Evolutionary conservation across 208 protist species (phyloP).

Genomic region (Phytomonas sp.): DNA sequence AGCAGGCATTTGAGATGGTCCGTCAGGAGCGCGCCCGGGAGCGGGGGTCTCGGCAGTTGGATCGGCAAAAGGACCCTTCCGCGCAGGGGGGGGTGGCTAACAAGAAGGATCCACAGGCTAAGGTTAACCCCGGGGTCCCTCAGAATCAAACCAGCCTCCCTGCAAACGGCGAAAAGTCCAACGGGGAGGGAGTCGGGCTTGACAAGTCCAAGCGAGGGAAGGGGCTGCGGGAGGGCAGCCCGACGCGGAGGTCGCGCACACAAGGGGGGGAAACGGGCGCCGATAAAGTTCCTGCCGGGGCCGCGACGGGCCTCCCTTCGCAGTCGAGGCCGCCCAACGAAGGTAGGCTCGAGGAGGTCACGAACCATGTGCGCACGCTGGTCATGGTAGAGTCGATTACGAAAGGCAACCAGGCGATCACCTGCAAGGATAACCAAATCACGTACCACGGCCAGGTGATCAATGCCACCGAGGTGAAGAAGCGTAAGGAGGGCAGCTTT

Average conservation of each 20-base stretch:
- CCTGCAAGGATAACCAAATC: constrained; percentile 20
- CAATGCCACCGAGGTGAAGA: constrained; percentile 45
- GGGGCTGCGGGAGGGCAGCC: constrained; percentile 36
- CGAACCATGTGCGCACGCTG: constrained; percentile 52
- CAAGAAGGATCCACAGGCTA: constrained; percentile 21
- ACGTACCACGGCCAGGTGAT: constrained; percentile 25
- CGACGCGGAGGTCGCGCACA: constrained; percentile 16
- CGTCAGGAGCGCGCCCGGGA: constrained; percentile 17
- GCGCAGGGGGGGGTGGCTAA: constrained; percentile 24
- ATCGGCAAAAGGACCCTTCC: constrained; percentile 22
- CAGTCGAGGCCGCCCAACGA: background rate
- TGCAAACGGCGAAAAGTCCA: constrained; percentile 21
- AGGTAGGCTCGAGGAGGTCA: constrained; percentile 2
- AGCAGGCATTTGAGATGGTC: background rate
- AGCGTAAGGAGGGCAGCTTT: constrained; percentile 36
- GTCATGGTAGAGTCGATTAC: constrained; percentile 49
- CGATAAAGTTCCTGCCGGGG: background rate
- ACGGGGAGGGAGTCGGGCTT: constrained; percentile 34
- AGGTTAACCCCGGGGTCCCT: constrained; percentile 34
- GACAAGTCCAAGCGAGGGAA: constrained; percentile 21
- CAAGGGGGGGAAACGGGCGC: constrained; percentile 4
- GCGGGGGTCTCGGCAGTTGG: constrained; percentile 15
- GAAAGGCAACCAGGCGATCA: constrained; percentile 27
- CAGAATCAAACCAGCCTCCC: constrained; percentile 20
- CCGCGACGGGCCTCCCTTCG: constrained; percentile 6